These are phyloP conservation scores for Sanghuangporus weigelae DNA, from an alignment of 1,284 basidiomycete species.

Conservation along the genomic window DNA sequence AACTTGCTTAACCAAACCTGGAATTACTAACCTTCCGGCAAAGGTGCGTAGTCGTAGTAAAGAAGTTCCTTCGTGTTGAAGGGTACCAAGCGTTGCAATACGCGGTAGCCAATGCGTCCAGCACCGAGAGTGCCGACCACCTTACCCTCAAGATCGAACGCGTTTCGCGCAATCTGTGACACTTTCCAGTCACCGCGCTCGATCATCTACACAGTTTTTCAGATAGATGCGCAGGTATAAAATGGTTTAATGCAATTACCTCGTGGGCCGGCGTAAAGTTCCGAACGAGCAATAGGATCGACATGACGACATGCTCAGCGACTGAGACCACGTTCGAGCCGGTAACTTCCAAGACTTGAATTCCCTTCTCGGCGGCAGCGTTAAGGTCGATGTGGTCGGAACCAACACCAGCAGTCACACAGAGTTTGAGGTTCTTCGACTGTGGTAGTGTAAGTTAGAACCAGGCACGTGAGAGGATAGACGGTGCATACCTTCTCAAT, in stretches of 20 bases:
- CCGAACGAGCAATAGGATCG: slow-evolving; percentile 80
- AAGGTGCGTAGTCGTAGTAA: slow-evolving; percentile 88
- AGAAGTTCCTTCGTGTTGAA: slow-evolving; percentile 91
- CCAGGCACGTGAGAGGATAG: not conserved
- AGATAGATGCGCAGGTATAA: not conserved
- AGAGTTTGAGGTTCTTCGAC: slow-evolving; percentile 90
- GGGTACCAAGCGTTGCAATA: slow-evolving; percentile 81
- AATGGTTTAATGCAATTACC: slow-evolving; percentile 25
- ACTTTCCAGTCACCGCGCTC: slow-evolving; percentile 84
- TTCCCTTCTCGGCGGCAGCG: slow-evolving; percentile 76
- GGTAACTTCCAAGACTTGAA: slow-evolving; percentile 80
- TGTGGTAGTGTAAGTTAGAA: slow-evolving; percentile 28
- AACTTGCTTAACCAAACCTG: not conserved
- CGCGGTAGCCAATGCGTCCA: slow-evolving; percentile 86
- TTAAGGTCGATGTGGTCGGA: slow-evolving; percentile 93
- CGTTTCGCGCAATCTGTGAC: slow-evolving; percentile 73
- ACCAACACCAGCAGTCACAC: slow-evolving; percentile 92
- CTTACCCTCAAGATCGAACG: slow-evolving; percentile 89
- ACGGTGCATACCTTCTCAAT: slow-evolving; percentile 48
- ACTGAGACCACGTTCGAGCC: slow-evolving; percentile 90
- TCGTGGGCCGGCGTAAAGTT: slow-evolving; percentile 84
- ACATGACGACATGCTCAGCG: slow-evolving; percentile 86
- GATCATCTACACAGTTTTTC: slow-evolving; percentile 54
- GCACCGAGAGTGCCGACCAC: slow-evolving; percentile 87
- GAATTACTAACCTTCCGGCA: slow-evolving; percentile 52